Evolutionary conservation across 2,329 filamentous ascomycete species (phyloP).

Genomic region (Chrysosporium keratinophilum): DNA sequence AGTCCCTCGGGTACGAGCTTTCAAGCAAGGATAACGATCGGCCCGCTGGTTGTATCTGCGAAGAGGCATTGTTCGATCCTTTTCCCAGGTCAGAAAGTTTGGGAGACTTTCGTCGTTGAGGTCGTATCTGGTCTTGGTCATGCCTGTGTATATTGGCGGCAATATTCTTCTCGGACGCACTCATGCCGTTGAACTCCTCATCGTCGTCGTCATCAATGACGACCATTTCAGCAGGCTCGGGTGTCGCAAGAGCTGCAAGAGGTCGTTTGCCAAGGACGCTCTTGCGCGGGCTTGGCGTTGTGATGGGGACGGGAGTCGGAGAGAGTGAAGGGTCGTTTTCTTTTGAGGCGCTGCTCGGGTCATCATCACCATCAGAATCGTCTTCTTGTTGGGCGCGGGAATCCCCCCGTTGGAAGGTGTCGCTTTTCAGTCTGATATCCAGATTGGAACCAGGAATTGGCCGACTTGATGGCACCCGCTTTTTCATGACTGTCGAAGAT

Average conservation of each 20-base stretch:
- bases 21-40: background rate
- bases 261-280: constrained; percentile 34
- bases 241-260: constrained; percentile 32
- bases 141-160: constrained; percentile 24
- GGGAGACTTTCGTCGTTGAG: constrained; percentile 10
- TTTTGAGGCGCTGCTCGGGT: constrained; percentile 33
- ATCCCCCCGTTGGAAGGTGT: background rate
- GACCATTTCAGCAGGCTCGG: constrained; percentile 27
- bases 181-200: constrained; percentile 19
- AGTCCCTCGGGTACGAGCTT: background rate
- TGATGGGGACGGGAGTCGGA: constrained; percentile 27
- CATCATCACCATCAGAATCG: constrained; percentile 26
- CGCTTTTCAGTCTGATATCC: constrained; percentile 13
- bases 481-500: constrained; percentile 26
- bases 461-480: constrained; percentile 13
- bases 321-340: constrained; percentile 42
- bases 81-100: constrained; percentile 6
- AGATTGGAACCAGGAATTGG: constrained; percentile 10
- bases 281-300: constrained; percentile 29
- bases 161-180: constrained; percentile 35
- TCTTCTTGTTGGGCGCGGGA: constrained; percentile 21
- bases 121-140: background rate
- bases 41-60: background rate
- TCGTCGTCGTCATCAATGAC: constrained; percentile 24
- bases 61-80: background rate